Base-by-base conservation (phyloP, 768 basidiomycete species). In the Myochromella boudieri region DNA sequence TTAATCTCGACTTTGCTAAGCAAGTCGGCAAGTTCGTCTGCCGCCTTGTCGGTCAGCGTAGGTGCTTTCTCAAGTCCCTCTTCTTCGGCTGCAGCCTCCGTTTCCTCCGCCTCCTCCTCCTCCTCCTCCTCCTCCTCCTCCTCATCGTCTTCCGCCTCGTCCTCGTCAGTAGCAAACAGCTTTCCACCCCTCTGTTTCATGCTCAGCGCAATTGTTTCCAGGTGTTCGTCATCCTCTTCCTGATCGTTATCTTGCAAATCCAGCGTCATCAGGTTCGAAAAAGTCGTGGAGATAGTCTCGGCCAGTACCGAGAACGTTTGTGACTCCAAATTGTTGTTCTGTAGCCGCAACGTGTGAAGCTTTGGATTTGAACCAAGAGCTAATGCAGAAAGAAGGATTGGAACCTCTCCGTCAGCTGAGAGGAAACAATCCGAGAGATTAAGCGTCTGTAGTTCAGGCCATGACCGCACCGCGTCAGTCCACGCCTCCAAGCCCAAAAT, bases 341-440 rank as follows among this genome's bases (percentile, higher is more conserved):
- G 91, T 27, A 98, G 72, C 56, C 85, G 85, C 37, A 98, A 74
- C 7, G 76, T 78, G 56, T 84, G 78, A 33, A 98, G 72, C 55
- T 84, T 83, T 17, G 77, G 76, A 64, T 88, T 91, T 28, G 83
- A 81, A 7, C 94, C 92, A 15, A 66, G 65, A 1, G 75, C 73
- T 36, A 98, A 74, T 6, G 74, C 75, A 29, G 72, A 72, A 36
- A 90, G 63, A 43, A 90, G 71, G 1, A 74, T 66, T 0, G 87
- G 85, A 2, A 93, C 73, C 47, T 89, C 87, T 25, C 93, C 92
- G n/a, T 84, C 81, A 3, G 81, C 74, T 3, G 88, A 84, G 17
- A 99, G 76, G 29, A 95, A 80, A 58, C 95, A 97, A 66, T 97
- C 95, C 7, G 91, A 93, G 29, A 99, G 70, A 65, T 97, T 90